These are phyloP conservation scores for Triticum monococcum DNA, from an alignment of 176 grass and related monocot genomes.

Conservation along the genomic window DNA sequence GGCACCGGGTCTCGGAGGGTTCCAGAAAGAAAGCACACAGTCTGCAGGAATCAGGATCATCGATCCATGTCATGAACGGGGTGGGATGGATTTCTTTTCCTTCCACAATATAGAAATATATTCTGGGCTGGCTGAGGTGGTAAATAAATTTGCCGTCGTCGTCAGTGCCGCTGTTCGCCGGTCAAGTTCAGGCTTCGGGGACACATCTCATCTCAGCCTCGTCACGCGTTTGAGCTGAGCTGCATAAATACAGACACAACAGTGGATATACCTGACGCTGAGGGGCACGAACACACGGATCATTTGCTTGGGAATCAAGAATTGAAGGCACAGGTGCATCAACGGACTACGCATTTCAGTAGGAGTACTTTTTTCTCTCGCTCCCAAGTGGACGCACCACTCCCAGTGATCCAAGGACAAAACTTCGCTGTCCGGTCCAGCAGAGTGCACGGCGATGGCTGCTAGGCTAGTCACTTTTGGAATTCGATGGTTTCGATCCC, in stretches of 20 bases:
- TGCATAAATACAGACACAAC: not conserved
- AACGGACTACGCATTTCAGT: not conserved
- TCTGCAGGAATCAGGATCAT: too few relatives aligned
- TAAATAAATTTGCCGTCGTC: not conserved
- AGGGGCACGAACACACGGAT: not conserved
- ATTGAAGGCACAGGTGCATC: not conserved
- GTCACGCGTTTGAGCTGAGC: not conserved
- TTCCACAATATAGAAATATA: too few relatives aligned
- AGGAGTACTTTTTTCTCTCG: not conserved
- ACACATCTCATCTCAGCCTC: not conserved
- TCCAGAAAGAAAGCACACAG: too few relatives aligned
- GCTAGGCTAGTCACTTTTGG: not conserved
- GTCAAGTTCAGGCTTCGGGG: not conserved
- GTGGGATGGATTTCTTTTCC: too few relatives aligned
- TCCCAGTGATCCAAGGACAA: not conserved
- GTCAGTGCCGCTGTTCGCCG: not conserved
- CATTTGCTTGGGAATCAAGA: constrained; percentile 23
- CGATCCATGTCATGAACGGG: too few relatives aligned
- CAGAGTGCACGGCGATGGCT: not conserved
- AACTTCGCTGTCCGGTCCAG: not conserved
- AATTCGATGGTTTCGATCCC: not conserved
- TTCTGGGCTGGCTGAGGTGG: too few relatives aligned
- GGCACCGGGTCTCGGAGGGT: too few relatives aligned
- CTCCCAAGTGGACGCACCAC: not conserved
- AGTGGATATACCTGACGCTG: not conserved